A percentile compares a stretch with the other conserved stretches of the same genome.
These are phyloP conservation scores for Dissoconium aciculare DNA, from an alignment of 2,329 filamentous ascomycete species.

Conservation along the genomic window DNA sequence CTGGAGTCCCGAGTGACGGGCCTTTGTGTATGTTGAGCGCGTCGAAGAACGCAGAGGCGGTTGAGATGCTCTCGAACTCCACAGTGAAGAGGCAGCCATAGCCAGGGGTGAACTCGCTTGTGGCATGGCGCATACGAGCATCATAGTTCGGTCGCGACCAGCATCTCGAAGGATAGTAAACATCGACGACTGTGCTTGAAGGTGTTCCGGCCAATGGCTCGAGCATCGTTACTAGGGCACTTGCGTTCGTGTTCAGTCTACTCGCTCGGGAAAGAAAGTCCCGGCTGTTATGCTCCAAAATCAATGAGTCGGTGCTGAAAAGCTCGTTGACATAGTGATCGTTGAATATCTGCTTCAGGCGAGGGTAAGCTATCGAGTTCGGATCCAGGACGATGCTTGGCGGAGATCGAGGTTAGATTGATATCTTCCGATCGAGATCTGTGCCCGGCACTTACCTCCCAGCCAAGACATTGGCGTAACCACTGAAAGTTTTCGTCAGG, in stretches of 20 bases:
- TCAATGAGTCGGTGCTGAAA: slow-evolving; percentile 81
- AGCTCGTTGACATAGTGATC: slow-evolving; percentile 65
- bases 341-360: background rate
- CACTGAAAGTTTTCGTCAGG: slow-evolving; percentile 88
- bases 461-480: slow-evolving; percentile 93
- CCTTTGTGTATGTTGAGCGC: slow-evolving; percentile 35
- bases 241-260: slow-evolving; percentile 68
- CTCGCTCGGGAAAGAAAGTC: slow-evolving; percentile 71
- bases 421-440: slow-evolving; percentile 52
- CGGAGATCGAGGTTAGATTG: slow-evolving; percentile 43
- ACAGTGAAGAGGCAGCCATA: slow-evolving; percentile 42
- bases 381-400: background rate
- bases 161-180: slow-evolving; percentile 4
- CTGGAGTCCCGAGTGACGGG: slow-evolving; percentile 40
- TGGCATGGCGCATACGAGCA: slow-evolving; percentile 15
- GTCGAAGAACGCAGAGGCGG: slow-evolving; percentile 37
- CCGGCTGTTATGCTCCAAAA: slow-evolving; percentile 84
- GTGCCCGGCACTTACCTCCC: slow-evolving; percentile 46
- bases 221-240: slow-evolving; percentile 61
- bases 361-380: background rate
- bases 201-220: slow-evolving; percentile 8
- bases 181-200: background rate
- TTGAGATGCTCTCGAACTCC: slow-evolving; percentile 32
- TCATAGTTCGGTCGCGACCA: slow-evolving; percentile 14
- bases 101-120: slow-evolving; percentile 36